These are phyloP conservation scores for Niveomyces coronatus DNA, from an alignment of 2,329 filamentous ascomycete species.

Conservation along the genomic window DNA sequence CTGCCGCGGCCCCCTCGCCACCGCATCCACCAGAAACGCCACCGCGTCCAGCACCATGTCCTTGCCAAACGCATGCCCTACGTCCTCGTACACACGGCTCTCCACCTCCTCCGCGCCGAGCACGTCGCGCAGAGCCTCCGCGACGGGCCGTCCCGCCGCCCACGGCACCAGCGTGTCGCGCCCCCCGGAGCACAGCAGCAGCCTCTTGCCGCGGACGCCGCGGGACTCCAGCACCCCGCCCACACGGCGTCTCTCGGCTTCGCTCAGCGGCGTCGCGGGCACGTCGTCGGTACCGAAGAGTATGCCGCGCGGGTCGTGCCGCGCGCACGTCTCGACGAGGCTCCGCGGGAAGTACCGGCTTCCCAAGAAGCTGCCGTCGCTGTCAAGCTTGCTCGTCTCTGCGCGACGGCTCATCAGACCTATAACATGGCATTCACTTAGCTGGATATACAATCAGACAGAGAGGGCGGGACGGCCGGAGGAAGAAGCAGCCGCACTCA, in stretches of 20 bases:
- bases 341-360: constrained; percentile 65
- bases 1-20: constrained; percentile 22
- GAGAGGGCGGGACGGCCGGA: too few species aligned
- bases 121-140: constrained; percentile 51
- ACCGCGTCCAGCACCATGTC: constrained; percentile 59
- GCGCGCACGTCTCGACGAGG: constrained; percentile 52
- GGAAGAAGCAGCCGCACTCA: constrained; percentile 36
- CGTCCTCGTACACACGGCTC: constrained; percentile 56
- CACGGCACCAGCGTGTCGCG: constrained; percentile 67
- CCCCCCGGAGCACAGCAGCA: constrained; percentile 55
- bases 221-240: constrained; percentile 34
- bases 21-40: constrained; percentile 46
- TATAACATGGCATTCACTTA: constrained; percentile 14
- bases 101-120: too few species aligned
- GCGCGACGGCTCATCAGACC: constrained; percentile 71
- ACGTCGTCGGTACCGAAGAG: constrained; percentile 47
- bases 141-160: constrained; percentile 45
- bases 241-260: constrained; percentile 33
- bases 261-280: constrained; percentile 19
- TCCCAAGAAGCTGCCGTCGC: constrained; percentile 58
- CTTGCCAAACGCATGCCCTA: constrained; percentile 58
- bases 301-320: constrained; percentile 65
- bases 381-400: constrained; percentile 46
- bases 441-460: background rate
- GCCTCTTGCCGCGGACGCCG: constrained; percentile 47